These are phyloP conservation scores for Chenopodium album DNA, from an alignment of 148 eudicot genomes.

Conservation along the genomic window DNA sequence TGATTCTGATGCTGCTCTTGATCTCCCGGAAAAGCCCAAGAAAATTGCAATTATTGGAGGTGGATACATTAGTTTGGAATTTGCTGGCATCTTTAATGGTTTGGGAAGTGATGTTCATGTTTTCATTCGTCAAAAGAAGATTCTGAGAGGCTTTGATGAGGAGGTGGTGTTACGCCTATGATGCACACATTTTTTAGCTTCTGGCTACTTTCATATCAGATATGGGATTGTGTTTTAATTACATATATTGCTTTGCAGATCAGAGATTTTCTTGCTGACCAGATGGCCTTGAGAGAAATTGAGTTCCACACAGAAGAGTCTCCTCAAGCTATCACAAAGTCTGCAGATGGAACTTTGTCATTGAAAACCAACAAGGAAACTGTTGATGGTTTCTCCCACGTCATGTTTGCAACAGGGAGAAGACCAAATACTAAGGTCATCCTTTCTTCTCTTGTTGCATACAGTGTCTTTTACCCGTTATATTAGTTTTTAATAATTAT, in stretches of 20 bases:
- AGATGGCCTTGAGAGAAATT: constrained; percentile 86
- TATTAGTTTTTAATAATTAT: neutral
- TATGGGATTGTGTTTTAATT: neutral
- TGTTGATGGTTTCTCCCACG: constrained; percentile 76
- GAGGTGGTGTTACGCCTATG: constrained; percentile 51
- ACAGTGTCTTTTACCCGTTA: neutral
- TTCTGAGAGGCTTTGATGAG: constrained; percentile 95
- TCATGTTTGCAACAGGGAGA: constrained; percentile 99
- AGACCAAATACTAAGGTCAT: constrained; percentile 85
- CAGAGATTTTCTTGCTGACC: constrained; percentile 89
- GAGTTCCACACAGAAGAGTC: constrained; percentile 89
- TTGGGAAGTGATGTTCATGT: constrained; percentile 85
- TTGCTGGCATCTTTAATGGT: constrained; percentile 98
- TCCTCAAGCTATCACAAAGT: constrained; percentile 75
- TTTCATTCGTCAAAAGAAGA: constrained; percentile 84
- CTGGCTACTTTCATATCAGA: constrained; percentile 11
- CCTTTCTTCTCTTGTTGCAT: constrained; percentile 7
- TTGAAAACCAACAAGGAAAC: constrained; percentile 86
- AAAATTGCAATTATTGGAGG: constrained; percentile 99
- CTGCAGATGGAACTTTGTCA: constrained; percentile 78
- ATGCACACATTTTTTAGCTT: neutral
- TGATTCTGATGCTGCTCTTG: constrained; percentile 96
- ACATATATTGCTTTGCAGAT: constrained; percentile 41
- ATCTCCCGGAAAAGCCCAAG: constrained; percentile 79
- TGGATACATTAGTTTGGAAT: constrained; percentile 93